A percentile compares a stretch with the other conserved stretches of the same genome.
Evolutionary conservation across 2,329 filamentous ascomycete species (phyloP).

Genomic region (Claviceps maximensis): DNA sequence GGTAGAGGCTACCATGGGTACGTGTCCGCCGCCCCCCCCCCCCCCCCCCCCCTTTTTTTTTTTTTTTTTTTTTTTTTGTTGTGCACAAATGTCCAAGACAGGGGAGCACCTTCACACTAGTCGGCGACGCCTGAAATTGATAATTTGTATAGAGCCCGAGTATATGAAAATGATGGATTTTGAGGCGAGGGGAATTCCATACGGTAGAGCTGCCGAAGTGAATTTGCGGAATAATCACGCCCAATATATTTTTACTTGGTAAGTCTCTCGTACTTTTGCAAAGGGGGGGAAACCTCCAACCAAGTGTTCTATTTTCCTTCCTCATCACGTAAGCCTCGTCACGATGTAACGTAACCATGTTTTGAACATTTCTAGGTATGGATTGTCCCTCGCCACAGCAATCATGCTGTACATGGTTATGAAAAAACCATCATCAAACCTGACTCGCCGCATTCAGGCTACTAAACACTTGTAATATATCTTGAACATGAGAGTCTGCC

Average conservation of each 20-base stretch:
- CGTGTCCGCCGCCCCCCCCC: conserved; percentile 7
- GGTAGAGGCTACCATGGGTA: conserved; percentile 93
- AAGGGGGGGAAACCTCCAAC: too few relatives aligned
- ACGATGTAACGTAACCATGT: neutral
- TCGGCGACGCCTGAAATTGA: neutral
- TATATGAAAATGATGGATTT: conserved; percentile 64
- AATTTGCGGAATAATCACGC: conserved; percentile 93
- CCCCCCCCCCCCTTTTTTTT: neutral
- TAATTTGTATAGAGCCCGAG: conserved; percentile 50
- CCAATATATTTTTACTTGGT: conserved; percentile 99
- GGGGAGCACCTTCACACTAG: too few relatives aligned
- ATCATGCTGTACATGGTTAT: conserved; percentile 96
- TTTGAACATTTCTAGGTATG: conserved; percentile 52
- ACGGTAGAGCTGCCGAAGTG: conserved; percentile 77
- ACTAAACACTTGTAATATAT: conserved; percentile 55
- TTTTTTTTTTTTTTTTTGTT: neutral
- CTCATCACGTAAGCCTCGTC: neutral
- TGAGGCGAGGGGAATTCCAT: conserved; percentile 70
- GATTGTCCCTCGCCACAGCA: conserved; percentile 67
- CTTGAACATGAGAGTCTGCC: too few relatives aligned
- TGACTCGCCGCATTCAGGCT: conserved; percentile 60
- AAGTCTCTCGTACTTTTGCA: too few relatives aligned
- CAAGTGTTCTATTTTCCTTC: neutral
- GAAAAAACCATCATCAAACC: conserved; percentile 67
- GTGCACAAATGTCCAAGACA: too few relatives aligned